phyloP scores from a whole-genome alignment of 768 basidiomycete species.

The Boletus reticuloceps region DNA sequence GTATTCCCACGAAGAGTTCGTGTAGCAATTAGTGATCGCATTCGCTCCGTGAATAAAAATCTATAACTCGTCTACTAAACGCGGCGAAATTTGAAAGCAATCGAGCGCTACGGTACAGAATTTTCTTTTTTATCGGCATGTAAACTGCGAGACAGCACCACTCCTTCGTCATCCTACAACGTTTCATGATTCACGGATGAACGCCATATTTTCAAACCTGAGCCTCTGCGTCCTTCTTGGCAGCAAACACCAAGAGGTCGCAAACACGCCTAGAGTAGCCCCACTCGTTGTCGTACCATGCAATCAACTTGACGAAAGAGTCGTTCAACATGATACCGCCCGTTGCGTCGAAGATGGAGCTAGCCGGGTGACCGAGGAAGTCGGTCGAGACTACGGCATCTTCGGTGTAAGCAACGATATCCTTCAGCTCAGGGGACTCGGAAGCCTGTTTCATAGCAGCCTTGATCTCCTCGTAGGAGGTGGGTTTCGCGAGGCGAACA shows the following conservation, averaged over 20 bases:
- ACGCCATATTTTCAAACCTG: slow-evolving; percentile 9
- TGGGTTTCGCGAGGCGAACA: slow-evolving; percentile 82
- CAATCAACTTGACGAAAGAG: slow-evolving; percentile 94
- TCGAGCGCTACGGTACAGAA: slow-evolving; percentile 12
- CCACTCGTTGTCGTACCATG: slow-evolving; percentile 97
- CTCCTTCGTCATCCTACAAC: slow-evolving; percentile 15
- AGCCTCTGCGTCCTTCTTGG: slow-evolving; percentile 59
- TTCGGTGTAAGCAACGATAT: slow-evolving; percentile 88
- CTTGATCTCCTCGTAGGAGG: slow-evolving; percentile 93
- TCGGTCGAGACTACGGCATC: slow-evolving; percentile 93
- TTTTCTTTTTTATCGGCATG: background rate
- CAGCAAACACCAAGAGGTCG: slow-evolving; percentile 82
- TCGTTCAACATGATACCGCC: slow-evolving; percentile 92
- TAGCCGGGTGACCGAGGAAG: slow-evolving; percentile 75
- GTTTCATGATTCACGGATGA: background rate
- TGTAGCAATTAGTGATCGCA: no score
- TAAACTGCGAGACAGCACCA: background rate
- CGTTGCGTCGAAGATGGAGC: slow-evolving; percentile 90
- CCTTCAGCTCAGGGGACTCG: slow-evolving; percentile 57
- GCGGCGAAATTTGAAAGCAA: background rate
- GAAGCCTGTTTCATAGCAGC: slow-evolving; percentile 75
- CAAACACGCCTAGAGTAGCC: slow-evolving; percentile 92
- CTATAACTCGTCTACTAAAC: background rate
- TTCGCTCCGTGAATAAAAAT: background rate
- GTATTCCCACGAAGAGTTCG: no score